phyloP scores from a whole-genome alignment of 2,329 filamentous ascomycete species.

The Leptosphaerulina australis region DNA sequence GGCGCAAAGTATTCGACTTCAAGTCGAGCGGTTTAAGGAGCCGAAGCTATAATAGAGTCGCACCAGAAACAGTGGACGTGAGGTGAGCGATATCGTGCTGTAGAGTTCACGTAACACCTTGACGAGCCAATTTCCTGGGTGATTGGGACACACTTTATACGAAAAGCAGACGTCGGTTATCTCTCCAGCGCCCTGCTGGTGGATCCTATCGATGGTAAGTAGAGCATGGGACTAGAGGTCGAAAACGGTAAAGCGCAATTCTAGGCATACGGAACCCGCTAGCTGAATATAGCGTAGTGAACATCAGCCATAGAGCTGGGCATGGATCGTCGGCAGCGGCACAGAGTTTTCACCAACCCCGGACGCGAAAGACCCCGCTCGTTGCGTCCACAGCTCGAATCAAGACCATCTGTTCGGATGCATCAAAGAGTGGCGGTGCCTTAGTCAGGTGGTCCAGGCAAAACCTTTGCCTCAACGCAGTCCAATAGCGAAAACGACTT shows the following conservation, averaged over 20 bases:
- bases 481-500: slow-evolving; percentile 15
- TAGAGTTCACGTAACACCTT: slow-evolving; percentile 27
- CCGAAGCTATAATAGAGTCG: slow-evolving; percentile 31
- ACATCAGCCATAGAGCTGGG: slow-evolving; percentile 28
- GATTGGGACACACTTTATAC: slow-evolving; percentile 37
- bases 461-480: slow-evolving; percentile 19
- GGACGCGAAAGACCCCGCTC: slow-evolving; percentile 31
- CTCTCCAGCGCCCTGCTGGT: slow-evolving; percentile 25
- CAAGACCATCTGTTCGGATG: slow-evolving; percentile 2
- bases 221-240: slow-evolving; percentile 22
- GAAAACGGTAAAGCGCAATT: slow-evolving; percentile 22
- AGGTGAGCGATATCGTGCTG: slow-evolving; percentile 17
- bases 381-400: slow-evolving; percentile 28
- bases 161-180: slow-evolving; percentile 29
- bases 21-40: slow-evolving; percentile 22
- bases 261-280: slow-evolving; percentile 28
- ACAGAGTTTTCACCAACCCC: slow-evolving; percentile 38
- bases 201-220: slow-evolving; percentile 34
- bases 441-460: slow-evolving; percentile 22
- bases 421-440: slow-evolving; percentile 5
- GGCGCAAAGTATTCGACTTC: slow-evolving; percentile 20
- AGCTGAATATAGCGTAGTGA: slow-evolving; percentile 10
- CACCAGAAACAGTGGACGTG: slow-evolving; percentile 34
- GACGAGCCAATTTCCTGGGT: slow-evolving; percentile 8
- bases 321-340: slow-evolving; percentile 35